Evolutionary conservation across 129 eudicot genomes (phyloP).

Genomic region (Erigeron canadensis): DNA sequence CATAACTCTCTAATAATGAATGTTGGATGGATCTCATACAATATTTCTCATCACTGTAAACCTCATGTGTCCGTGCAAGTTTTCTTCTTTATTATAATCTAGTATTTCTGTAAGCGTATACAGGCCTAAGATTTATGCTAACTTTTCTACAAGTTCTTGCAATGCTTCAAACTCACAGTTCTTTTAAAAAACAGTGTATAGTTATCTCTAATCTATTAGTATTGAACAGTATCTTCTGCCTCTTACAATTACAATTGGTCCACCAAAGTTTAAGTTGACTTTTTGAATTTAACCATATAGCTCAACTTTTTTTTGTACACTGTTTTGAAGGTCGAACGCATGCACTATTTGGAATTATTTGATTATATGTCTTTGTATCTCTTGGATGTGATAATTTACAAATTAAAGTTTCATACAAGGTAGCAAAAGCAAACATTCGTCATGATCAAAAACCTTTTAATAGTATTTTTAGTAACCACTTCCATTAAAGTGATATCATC

Average conservation of each 20-base stretch:
- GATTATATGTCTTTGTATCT: slow-evolving; percentile 6
- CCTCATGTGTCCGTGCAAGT: not conserved
- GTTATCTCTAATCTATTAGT: too few species aligned
- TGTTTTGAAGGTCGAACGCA: not conserved
- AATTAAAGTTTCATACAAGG: not conserved
- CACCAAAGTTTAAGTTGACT: too few species aligned
- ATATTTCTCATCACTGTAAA: not conserved
- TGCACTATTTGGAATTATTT: not conserved
- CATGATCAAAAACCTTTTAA: slow-evolving; percentile 9
- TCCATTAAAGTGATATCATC: not conserved
- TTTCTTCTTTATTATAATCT: not conserved
- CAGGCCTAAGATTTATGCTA: slow-evolving; percentile 1
- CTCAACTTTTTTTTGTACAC: too few species aligned
- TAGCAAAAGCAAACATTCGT: not conserved
- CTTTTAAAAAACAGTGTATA: too few species aligned
- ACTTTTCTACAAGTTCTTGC: not conserved
- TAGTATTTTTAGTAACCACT: not conserved
- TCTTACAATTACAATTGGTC: too few species aligned
- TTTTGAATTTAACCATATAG: too few species aligned
- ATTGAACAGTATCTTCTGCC: too few species aligned
- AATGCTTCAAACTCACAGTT: too few species aligned
- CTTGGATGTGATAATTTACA: not conserved
- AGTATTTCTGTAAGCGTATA: not conserved
- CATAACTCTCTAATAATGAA: slow-evolving; percentile 15
- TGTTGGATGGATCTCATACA: slow-evolving; percentile 1